Evolutionary conservation across 1,139 yeast genomes (phyloP).

Genomic region (Blastobotrys capitulatus): DNA sequence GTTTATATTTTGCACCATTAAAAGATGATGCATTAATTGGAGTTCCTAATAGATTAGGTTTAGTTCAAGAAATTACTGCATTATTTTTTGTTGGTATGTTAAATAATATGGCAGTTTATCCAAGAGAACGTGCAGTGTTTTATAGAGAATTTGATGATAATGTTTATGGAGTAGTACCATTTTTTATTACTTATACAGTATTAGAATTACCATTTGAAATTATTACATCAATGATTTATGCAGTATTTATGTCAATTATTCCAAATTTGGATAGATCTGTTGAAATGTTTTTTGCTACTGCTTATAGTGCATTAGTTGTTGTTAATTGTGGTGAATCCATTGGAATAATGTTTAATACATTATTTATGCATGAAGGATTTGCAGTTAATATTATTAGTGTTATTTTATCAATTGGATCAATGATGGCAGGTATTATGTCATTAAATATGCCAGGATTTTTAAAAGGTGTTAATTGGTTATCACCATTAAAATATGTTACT

Average conservation of each 20-base stretch:
- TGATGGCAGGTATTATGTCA: slow-evolving; percentile 88
- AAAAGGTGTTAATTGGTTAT: slow-evolving; percentile 62
- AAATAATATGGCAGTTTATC: slow-evolving; percentile 70
- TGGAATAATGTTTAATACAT: slow-evolving; percentile 72
- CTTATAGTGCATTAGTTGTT: slow-evolving; percentile 49
- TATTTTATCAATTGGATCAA: slow-evolving; percentile 59
- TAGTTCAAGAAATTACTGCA: slow-evolving; percentile 68
- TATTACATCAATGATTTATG: slow-evolving; percentile 51
- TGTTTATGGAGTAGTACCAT: slow-evolving; percentile 62
- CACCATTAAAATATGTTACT: slow-evolving; percentile 68
- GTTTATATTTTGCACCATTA: slow-evolving; percentile 69
- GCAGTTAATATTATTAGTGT: slow-evolving; percentile 69
- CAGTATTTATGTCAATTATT: slow-evolving; percentile 59
- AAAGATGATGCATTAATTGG: slow-evolving; percentile 49
- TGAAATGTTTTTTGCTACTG: slow-evolving; percentile 60
- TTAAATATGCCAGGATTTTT: slow-evolving; percentile 65
- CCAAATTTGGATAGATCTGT: slow-evolving; percentile 70
- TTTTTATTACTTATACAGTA: slow-evolving; percentile 57
- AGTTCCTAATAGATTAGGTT: slow-evolving; percentile 62
- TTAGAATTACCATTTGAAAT: slow-evolving; percentile 74
- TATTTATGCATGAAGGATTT: slow-evolving; percentile 70
- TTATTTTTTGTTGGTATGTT: slow-evolving; percentile 76
- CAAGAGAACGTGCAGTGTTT: slow-evolving; percentile 66
- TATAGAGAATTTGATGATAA: slow-evolving; percentile 76
- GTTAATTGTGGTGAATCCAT: slow-evolving; percentile 78